Evolutionary conservation across 2,329 filamentous ascomycete genomes (phyloP).

Genomic region (Acephala macrosclerotiorum): DNA sequence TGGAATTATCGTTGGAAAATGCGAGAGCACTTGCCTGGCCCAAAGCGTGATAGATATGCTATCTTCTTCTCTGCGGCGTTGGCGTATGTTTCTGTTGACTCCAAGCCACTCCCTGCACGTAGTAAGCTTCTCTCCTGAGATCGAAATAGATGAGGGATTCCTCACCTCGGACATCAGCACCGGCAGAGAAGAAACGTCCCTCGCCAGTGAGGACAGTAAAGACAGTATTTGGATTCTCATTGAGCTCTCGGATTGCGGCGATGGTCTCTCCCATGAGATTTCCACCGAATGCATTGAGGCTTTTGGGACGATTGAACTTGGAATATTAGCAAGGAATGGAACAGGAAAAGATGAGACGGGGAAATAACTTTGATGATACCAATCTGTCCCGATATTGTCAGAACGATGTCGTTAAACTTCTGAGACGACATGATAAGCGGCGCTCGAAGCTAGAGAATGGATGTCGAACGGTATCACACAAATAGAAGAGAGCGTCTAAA

Average conservation of each 20-base stretch:
- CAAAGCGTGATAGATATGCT: slow-evolving; percentile 33
- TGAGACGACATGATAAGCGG: slow-evolving; percentile 26
- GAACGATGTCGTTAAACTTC: slow-evolving; percentile 51
- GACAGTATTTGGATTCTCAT: slow-evolving; percentile 55
- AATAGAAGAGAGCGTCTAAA: not conserved
- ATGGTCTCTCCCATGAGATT: slow-evolving; percentile 53
- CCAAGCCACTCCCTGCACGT: slow-evolving; percentile 23
- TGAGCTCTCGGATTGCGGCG: slow-evolving; percentile 51
- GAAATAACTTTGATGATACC: slow-evolving; percentile 52
- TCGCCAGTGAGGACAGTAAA: slow-evolving; percentile 59
- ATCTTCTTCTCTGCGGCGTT: slow-evolving; percentile 40
- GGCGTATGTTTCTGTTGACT: slow-evolving; percentile 23
- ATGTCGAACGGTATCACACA: no score
- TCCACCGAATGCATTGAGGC: slow-evolving; percentile 56
- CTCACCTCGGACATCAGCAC: slow-evolving; percentile 54
- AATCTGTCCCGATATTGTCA: slow-evolving; percentile 52
- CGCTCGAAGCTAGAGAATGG: no score
- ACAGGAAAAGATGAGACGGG: not conserved
- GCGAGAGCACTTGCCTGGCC: slow-evolving; percentile 24
- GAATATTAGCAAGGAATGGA: slow-evolving; percentile 48
- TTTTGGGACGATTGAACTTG: slow-evolving; percentile 56
- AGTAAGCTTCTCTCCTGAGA: not conserved
- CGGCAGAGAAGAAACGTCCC: slow-evolving; percentile 57
- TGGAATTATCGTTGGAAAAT: not conserved
- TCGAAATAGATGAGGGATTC: not conserved